Evolutionary conservation across 2,329 filamentous ascomycete species (phyloP).

Genomic region (Monilinia polystroma): DNA sequence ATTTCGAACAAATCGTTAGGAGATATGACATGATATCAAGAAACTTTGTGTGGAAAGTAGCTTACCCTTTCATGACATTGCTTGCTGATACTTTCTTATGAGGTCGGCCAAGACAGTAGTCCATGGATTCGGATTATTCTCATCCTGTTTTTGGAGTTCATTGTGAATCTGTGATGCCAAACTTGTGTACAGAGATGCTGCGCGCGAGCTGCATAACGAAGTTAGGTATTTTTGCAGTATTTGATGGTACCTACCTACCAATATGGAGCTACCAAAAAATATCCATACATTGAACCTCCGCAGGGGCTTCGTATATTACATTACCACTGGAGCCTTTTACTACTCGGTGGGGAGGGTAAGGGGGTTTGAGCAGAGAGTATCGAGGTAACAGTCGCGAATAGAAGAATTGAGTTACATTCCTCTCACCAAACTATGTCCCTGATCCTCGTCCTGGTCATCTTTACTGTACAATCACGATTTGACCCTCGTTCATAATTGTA

Average conservation of each 20-base stretch:
- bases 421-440: not conserved
- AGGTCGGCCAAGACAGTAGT: not conserved
- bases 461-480: not conserved
- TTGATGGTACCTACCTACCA: not conserved
- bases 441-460: not conserved
- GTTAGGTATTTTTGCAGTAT: not conserved
- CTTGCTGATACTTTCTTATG: not conserved
- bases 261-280: not conserved
- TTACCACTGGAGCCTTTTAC: not conserved
- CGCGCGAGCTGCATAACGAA: not conserved
- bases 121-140: not conserved
- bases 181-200: conserved; percentile 6
- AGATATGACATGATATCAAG: conserved; percentile 5
- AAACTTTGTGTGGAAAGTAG: not conserved
- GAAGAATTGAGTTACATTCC: not conserved
- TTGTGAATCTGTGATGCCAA: not conserved
- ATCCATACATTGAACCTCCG: not conserved
- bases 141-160: not conserved
- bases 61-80: not conserved
- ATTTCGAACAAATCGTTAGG: conserved; percentile 1
- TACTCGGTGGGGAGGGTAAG: not conserved
- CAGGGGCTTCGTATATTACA: conserved; percentile 13
- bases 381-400: not conserved
- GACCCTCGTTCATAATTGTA: not conserved
- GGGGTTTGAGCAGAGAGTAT: too few species aligned